Evolutionary conservation across 176 grass and related monocot genomes (phyloP).

Genomic region (Pontederia paniculata): DNA sequence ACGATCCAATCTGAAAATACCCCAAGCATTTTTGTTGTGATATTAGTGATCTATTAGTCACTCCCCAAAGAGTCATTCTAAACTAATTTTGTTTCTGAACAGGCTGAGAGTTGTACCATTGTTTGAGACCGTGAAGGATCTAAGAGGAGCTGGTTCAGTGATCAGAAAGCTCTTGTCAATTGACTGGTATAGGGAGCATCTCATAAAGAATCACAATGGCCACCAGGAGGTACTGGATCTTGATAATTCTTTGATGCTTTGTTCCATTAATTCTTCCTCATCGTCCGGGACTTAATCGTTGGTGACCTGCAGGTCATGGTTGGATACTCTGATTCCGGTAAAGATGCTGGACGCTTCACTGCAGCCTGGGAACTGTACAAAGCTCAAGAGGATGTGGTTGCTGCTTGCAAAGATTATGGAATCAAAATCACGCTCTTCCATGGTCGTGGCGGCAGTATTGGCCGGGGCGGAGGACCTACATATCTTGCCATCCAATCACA

Average conservation of each 20-base stretch:
- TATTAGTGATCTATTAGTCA: no score
- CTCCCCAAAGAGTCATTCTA: no score
- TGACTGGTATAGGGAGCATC: constrained; percentile 78
- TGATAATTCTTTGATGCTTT: neutral
- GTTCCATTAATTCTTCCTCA: neutral
- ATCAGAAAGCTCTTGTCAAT: constrained; percentile 83
- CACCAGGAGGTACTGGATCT: constrained; percentile 63
- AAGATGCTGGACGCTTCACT: constrained; percentile 85
- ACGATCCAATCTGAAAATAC: neutral
- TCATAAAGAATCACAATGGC: constrained; percentile 81
- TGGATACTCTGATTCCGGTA: constrained; percentile 93
- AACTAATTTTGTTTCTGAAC: constrained; percentile 3
- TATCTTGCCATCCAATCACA: constrained; percentile 92
- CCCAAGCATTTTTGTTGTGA: neutral
- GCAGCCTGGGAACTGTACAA: constrained; percentile 94
- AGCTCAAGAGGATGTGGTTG: constrained; percentile 71
- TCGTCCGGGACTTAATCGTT: neutral
- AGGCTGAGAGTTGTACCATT: constrained; percentile 92
- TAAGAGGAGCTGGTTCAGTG: constrained; percentile 67
- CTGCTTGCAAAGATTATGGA: constrained; percentile 70
- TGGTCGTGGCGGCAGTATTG: constrained; percentile 84
- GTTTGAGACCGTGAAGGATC: constrained; percentile 94
- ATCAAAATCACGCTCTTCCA: constrained; percentile 97
- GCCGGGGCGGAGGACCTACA: constrained; percentile 81
- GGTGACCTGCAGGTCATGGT: constrained; percentile 70